Evolutionary conservation across 78 protist genomes (phyloP).

Genomic region (Creolimax fragrantissima): DNA sequence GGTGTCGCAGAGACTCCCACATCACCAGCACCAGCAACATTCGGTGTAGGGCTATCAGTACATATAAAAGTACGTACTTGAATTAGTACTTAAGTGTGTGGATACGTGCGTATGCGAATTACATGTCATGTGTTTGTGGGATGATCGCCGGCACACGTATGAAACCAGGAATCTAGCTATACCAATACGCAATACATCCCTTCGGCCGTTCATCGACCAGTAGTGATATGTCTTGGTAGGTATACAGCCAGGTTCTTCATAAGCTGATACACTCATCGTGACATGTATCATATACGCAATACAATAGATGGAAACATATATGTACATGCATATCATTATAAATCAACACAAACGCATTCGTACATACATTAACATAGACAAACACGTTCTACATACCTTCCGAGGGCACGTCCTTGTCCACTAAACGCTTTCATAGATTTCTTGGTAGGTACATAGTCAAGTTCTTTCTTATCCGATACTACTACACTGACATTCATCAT

Average conservation of each 20-base stretch:
- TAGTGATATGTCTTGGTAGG: too few species aligned
- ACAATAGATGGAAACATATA: not conserved
- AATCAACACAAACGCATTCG: not conserved
- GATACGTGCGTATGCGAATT: too few species aligned
- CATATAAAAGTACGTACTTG: not conserved
- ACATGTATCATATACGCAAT: not conserved
- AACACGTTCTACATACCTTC: not conserved
- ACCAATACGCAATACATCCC: too few species aligned
- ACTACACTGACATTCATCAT: not conserved
- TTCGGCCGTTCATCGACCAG: too few species aligned
- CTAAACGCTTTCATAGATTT: not conserved
- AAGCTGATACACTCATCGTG: too few species aligned
- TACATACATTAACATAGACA: not conserved
- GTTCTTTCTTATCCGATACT: not conserved
- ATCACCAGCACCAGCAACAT: not conserved
- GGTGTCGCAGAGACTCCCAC: not conserved
- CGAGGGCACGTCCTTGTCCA: not conserved
- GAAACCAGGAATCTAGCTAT: too few species aligned
- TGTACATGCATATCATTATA: not conserved
- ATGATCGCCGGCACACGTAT: too few species aligned
- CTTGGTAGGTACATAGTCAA: not conserved
- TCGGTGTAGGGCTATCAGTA: not conserved
- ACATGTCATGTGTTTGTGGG: too few species aligned
- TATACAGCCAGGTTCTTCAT: too few species aligned
- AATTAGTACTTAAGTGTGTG: not conserved